phyloP scores from a whole-genome alignment of 331 rosid species.

The Cydonia oblonga region DNA sequence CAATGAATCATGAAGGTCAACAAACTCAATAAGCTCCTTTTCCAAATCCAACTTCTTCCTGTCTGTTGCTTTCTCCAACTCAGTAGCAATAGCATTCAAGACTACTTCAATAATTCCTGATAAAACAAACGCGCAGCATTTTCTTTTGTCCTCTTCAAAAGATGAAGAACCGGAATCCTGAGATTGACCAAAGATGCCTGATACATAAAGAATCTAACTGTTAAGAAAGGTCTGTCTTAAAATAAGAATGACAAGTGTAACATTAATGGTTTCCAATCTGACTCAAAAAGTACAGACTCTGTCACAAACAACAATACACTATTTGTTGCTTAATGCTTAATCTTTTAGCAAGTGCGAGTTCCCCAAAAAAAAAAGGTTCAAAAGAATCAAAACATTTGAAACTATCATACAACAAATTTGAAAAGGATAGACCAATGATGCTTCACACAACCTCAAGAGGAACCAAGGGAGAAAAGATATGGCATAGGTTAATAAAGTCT shows the following conservation, averaged over 20 bases:
- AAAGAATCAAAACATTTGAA: neutral
- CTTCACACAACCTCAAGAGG: neutral
- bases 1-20: slow-evolving; percentile 17
- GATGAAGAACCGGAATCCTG: slow-evolving; percentile 21
- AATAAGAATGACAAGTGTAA: neutral
- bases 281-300: neutral
- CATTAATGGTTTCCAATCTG: neutral
- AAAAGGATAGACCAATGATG: neutral
- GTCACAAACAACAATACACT: neutral
- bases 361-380: neutral
- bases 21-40: slow-evolving; percentile 23
- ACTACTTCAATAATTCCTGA: slow-evolving; percentile 31
- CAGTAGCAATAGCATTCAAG: slow-evolving; percentile 22
- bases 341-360: neutral
- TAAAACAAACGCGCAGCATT: slow-evolving; percentile 12
- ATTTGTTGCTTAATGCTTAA: neutral
- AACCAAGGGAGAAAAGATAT: neutral
- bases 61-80: slow-evolving; percentile 27
- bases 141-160: slow-evolving; percentile 20
- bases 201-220: slow-evolving; percentile 9
- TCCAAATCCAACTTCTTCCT: slow-evolving; percentile 18
- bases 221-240: neutral
- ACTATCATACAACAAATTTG: neutral
- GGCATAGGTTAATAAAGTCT: neutral
- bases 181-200: slow-evolving; percentile 20